Conservation (phyloP, 176 grass and related monocot genomes). For the Microstegium vimineum region DNA sequence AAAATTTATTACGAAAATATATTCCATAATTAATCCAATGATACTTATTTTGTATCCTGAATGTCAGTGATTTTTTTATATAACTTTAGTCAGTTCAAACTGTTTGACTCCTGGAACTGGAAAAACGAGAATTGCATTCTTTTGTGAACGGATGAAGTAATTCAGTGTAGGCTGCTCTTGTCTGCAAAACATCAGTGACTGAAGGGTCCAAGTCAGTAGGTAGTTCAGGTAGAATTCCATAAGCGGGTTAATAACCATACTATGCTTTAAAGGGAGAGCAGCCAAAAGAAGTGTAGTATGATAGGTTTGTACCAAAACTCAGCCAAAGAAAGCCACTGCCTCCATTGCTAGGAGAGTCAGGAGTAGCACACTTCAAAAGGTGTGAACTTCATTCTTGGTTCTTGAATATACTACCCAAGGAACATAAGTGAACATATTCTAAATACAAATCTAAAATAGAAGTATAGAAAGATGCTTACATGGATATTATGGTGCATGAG, state of each 20-base stretch:
- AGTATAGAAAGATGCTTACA: too few relatives aligned
- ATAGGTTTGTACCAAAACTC: background rate
- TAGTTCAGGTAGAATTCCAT: background rate
- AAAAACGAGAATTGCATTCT: too few relatives aligned
- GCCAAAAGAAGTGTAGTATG: background rate
- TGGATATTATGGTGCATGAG: too few relatives aligned
- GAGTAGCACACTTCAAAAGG: background rate
- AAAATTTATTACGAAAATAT: too few relatives aligned
- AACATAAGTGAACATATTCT: background rate
- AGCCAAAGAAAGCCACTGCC: background rate
- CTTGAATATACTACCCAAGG: background rate
- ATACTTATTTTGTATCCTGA: too few relatives aligned
- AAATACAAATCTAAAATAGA: too few relatives aligned
- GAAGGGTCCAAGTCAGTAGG: background rate
- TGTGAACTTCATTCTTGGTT: background rate
- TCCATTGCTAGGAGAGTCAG: background rate
- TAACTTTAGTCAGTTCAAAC: too few relatives aligned
- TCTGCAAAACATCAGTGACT: background rate
- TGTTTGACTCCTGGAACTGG: too few relatives aligned
- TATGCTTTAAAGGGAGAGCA: background rate
- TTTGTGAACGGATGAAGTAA: too few relatives aligned
- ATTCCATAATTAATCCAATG: too few relatives aligned
- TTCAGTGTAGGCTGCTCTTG: background rate
- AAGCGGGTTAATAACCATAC: background rate
- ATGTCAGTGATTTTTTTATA: too few relatives aligned